phyloP scores from a whole-genome alignment of 2,329 filamentous ascomycete genomes.

The Neobulgaria alba region DNA sequence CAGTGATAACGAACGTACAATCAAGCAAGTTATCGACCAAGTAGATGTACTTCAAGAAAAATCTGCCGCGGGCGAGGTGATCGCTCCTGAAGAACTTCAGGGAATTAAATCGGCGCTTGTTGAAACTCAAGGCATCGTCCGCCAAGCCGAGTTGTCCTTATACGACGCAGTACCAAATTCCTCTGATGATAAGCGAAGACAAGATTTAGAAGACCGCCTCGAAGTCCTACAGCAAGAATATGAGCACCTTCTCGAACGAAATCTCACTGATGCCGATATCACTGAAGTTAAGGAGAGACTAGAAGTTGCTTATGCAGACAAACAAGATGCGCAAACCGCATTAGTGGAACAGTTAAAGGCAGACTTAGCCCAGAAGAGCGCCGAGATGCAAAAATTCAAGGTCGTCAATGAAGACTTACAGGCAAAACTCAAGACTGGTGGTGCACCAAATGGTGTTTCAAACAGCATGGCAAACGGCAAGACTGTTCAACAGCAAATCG shows the following conservation, averaged over 20 bases:
- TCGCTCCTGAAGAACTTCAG: constrained; percentile 73
- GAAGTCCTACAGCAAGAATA: constrained; percentile 72
- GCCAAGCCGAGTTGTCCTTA: constrained; percentile 82
- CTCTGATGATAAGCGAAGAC: constrained; percentile 57
- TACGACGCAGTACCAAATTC: constrained; percentile 60
- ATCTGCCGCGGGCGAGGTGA: constrained; percentile 65
- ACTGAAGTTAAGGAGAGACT: constrained; percentile 77
- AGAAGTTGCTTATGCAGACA: constrained; percentile 66
- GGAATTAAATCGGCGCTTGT: constrained; percentile 70
- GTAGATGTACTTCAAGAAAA: constrained; percentile 72
- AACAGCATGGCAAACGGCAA: constrained; percentile 65
- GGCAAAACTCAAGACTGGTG: constrained; percentile 58
- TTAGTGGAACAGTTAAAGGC: constrained; percentile 69
- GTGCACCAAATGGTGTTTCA: constrained; percentile 49
- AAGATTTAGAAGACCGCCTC: constrained; percentile 70
- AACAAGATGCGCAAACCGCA: constrained; percentile 64
- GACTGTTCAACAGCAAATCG: constrained; percentile 94
- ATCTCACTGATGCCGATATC: constrained; percentile 68
- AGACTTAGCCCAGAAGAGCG: constrained; percentile 66
- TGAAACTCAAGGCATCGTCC: constrained; percentile 84
- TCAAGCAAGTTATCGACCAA: constrained; percentile 75
- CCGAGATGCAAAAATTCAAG: constrained; percentile 77
- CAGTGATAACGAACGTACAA: constrained; percentile 81
- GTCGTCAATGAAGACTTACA: constrained; percentile 74
- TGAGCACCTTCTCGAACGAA: constrained; percentile 70